A percentile compares a stretch with the other conserved stretches of the same genome.
phyloP scores from a whole-genome alignment of 2,329 filamentous ascomycete species.

The Aureobasidium melanogenum region DNA sequence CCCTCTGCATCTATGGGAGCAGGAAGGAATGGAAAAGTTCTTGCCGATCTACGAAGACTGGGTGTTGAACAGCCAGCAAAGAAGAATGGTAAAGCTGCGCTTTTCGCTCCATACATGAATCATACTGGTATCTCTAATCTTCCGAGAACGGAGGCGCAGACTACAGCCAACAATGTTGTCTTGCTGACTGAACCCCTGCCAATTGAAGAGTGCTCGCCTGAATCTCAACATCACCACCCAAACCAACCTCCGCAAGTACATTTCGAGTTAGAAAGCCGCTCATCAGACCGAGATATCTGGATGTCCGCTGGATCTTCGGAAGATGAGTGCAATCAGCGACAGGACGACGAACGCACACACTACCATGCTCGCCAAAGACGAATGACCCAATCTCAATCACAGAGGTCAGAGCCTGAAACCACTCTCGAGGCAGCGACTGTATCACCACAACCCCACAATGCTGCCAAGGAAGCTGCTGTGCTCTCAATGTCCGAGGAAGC shows the following conservation, averaged over 20 bases:
- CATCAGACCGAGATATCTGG: constrained; percentile 12
- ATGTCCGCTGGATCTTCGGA: not conserved
- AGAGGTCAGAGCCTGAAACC: not conserved
- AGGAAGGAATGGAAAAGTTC: constrained; percentile 1
- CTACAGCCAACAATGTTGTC: not conserved
- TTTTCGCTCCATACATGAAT: constrained; percentile 13
- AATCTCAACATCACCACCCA: not conserved
- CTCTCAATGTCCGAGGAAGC: constrained; percentile 10
- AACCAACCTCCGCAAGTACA: not conserved
- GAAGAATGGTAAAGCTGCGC: not conserved
- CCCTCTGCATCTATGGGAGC: not conserved
- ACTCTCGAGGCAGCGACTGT: not conserved
- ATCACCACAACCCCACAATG: not conserved
- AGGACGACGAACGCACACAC: not conserved
- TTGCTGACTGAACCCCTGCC: too few species aligned
- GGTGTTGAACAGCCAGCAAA: not conserved
- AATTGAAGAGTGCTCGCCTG: not conserved
- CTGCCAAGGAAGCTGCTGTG: not conserved
- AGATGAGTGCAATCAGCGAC: not conserved
- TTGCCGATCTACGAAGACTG: not conserved
- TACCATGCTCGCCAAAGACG: not conserved
- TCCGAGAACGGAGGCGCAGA: not conserved
- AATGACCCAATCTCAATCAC: not conserved
- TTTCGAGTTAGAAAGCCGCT: constrained; percentile 1
- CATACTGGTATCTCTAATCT: constrained; percentile 10